Evolutionary conservation across 78 protist genomes (phyloP), one percentile per base, ranked within the genome.

Genomic region (Dictyostelium firmibasis): DNA sequence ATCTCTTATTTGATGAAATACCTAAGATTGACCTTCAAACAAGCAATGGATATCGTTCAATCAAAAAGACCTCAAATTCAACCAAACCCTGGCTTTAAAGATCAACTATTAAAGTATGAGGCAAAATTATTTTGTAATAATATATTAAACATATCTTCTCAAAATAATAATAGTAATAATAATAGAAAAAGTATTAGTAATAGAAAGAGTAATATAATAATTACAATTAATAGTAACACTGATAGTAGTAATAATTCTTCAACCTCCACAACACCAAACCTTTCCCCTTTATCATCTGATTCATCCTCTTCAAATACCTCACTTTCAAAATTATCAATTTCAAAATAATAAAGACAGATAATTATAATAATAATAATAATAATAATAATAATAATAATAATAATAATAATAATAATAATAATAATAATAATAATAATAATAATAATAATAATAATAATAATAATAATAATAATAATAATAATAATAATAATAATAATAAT

Each of bases 41-140:
- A 77, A 35, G 96, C 96, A 8, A 35, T 85, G 14, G 82, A 77
- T 27, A 38, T 81, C 10, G 91, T 85, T 20, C 77, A 81, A 77
- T 50, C 44, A 44, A 83, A 86, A 29, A 44, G 96, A 62, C 91
- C 96, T 27, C 91, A 86, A 70, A 85, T 93, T 41, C 78, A 69
- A 62, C 96, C 96, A 43, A 93, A 93, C 20, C 38, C 83, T 27
- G 96, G 96, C 33, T 93, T 93, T 27, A 79, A 81, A 53, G 87
- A 82, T n/a, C 96, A 93, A 78, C 62, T 93, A 2, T 35, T 86
- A 20, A 81, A 81, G 33, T 93, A 93, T 83, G 92, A 85, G 62
- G 43, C 83, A n/a, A 93, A 79, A 84, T 35, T 92, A 35, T 82
- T 57, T 44, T 82, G 75, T 82, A 82, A 35, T 33, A 82, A 82